These are phyloP conservation scores for Cylindrotheca closterium DNA, from an alignment of 108 stramenopile species.

Conservation along the genomic window DNA sequence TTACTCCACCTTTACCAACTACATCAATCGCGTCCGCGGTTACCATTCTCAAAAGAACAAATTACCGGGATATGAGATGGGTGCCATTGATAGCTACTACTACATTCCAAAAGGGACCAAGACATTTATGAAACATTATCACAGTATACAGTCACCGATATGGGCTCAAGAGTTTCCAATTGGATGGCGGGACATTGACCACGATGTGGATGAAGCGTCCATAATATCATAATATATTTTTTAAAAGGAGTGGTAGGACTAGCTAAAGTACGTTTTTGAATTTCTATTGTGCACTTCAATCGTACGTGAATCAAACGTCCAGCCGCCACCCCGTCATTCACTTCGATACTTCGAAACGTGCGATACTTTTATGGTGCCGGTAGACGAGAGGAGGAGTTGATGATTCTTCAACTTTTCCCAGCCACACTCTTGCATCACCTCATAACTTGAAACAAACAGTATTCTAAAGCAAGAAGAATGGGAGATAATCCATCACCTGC, in stretches of 20 bases:
- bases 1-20: constrained; percentile 80
- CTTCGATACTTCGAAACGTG: too few species aligned
- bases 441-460: background rate
- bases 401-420: too few species aligned
- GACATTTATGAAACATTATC: constrained; percentile 49
- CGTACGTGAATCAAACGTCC: background rate
- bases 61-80: constrained; percentile 50
- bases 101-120: constrained; percentile 49
- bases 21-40: constrained; percentile 82
- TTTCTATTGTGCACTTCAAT: background rate
- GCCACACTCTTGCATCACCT: background rate
- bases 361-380: too few species aligned
- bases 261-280: background rate
- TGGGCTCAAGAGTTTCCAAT: constrained; percentile 41
- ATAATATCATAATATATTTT: background rate
- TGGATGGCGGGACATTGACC: constrained; percentile 86
- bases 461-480: background rate
- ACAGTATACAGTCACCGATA: constrained; percentile 22
- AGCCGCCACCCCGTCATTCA: background rate
- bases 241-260: background rate
- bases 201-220: constrained; percentile 40
- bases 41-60: constrained; percentile 72
- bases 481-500: background rate
- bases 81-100: constrained; percentile 58
- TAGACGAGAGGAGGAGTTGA: too few species aligned